phyloP scores from a whole-genome alignment of 2,329 filamentous ascomycete species.

The Trichoderma afroharzianum region DNA sequence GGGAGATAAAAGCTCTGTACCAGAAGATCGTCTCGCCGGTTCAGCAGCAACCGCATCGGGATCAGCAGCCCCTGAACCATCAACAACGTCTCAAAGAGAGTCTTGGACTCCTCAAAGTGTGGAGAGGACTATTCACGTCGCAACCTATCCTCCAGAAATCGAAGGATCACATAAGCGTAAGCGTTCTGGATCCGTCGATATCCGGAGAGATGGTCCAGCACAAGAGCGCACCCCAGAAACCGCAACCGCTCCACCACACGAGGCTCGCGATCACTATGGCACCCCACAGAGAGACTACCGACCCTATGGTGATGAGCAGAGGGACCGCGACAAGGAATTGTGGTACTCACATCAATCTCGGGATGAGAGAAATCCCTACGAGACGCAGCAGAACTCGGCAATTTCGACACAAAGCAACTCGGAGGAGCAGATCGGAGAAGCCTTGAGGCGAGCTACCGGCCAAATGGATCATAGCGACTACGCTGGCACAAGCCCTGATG shows the following conservation, averaged over 20 bases:
- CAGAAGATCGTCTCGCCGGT: conserved; percentile 33
- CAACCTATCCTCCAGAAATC: conserved; percentile 40
- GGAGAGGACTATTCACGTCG: conserved; percentile 42
- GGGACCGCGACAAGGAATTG: conserved; percentile 41
- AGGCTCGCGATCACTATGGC: conserved; percentile 41
- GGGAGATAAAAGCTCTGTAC: conserved; percentile 30
- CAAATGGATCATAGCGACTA: conserved; percentile 50
- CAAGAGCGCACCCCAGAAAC: conserved; percentile 36
- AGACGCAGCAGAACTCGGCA: conserved; percentile 45
- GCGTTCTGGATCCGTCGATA: conserved; percentile 61
- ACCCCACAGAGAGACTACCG: conserved; percentile 45
- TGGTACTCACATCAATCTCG: conserved; percentile 49
- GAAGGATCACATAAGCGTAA: conserved; percentile 62
- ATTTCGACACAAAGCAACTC: conserved; percentile 43
- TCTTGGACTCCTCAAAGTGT: conserved; percentile 39
- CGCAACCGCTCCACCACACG: conserved; percentile 30
- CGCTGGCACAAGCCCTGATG: conserved; percentile 51
- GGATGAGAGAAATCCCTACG: conserved; percentile 45
- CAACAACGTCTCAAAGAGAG: conserved; percentile 34
- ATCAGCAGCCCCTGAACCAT: conserved; percentile 26
- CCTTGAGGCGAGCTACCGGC: conserved; percentile 42
- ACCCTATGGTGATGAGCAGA: conserved; percentile 42
- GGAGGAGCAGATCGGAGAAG: conserved; percentile 49
- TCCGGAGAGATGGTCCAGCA: conserved; percentile 34
- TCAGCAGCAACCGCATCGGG: conserved; percentile 25